phyloP scores from a whole-genome alignment of 768 basidiomycete species.

The Cubamyces sp. region DNA sequence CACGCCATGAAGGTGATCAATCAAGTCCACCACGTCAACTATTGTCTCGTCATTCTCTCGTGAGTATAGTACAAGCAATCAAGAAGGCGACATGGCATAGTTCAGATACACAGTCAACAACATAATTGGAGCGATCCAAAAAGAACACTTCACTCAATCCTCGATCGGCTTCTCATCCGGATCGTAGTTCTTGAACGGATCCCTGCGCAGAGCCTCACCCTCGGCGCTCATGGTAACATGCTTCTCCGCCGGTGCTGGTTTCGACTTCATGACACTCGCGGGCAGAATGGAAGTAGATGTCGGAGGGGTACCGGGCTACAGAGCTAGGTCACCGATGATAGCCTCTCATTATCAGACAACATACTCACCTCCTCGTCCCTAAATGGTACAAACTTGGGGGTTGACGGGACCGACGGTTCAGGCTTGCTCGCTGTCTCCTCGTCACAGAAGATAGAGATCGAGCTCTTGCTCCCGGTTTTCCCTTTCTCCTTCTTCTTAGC shows the following conservation, averaged over 20 bases:
- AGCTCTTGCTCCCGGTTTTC: constrained; percentile 15
- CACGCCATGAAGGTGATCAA: too few relatives aligned
- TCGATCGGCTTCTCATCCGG: constrained; percentile 29
- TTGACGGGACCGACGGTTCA: constrained; percentile 42
- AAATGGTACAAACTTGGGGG: constrained; percentile 71
- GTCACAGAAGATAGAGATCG: constrained; percentile 29
- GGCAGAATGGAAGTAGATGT: constrained; percentile 40
- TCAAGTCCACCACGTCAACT: too few relatives aligned
- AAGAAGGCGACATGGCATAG: too few relatives aligned
- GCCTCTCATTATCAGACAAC: background rate
- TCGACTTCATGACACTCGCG: constrained; percentile 73
- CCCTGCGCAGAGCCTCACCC: constrained; percentile 77
- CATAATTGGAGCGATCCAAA: background rate
- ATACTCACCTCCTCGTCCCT: constrained; percentile 59
- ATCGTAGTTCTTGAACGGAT: constrained; percentile 79
- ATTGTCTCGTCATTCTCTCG: too few relatives aligned
- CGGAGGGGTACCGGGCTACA: constrained; percentile 35
- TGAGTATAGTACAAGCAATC: too few relatives aligned
- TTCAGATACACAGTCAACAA: too few relatives aligned
- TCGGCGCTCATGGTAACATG: constrained; percentile 56
- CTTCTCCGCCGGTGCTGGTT: constrained; percentile 44
- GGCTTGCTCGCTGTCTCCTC: constrained; percentile 7
- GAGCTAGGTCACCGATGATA: constrained; percentile 2
- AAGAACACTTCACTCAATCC: background rate
- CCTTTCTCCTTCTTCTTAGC: constrained; percentile 21